A percentile compares a stretch with the other conserved stretches of the same genome.
Conservation (phyloP, 108 stramenopile species). For the Aureococcus anophagefferens region DNA sequence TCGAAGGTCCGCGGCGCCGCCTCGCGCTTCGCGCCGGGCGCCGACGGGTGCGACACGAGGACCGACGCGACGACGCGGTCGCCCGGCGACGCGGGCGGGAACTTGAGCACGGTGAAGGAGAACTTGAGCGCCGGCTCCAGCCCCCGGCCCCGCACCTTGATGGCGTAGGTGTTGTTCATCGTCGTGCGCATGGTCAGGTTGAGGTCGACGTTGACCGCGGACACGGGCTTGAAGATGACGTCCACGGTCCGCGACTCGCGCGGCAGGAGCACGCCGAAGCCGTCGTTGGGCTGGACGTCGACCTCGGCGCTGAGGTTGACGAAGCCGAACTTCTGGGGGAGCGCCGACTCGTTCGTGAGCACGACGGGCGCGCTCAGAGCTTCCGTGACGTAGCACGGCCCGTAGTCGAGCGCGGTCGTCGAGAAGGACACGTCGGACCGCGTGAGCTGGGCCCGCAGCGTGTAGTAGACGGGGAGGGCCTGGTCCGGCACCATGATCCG, state of each 20-base stretch:
- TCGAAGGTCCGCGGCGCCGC: constrained; percentile 11
- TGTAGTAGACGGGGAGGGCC: constrained; percentile 30
- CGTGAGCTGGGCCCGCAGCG: constrained; percentile 21
- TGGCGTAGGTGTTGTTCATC: constrained; percentile 15
- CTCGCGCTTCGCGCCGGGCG: too few relatives aligned
- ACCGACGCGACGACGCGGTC: constrained; percentile 8
- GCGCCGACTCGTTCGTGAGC: constrained; percentile 21
- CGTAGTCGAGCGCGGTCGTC: constrained; percentile 26
- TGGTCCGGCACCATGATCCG: constrained; percentile 37
- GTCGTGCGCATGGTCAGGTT: constrained; percentile 20
- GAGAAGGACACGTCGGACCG: constrained; percentile 1
- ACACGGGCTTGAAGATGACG: constrained; percentile 28
- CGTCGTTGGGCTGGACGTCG: constrained; percentile 36
- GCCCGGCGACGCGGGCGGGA: constrained; percentile 21
- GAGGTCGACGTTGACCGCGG: constrained; percentile 22
- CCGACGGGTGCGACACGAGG: background rate
- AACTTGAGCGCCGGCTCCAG: constrained; percentile 38
- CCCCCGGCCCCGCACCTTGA: constrained; percentile 20
- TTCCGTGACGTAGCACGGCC: constrained; percentile 35
- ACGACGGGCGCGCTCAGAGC: constrained; percentile 4
- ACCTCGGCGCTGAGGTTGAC: constrained; percentile 31
- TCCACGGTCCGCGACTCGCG: constrained; percentile 13
- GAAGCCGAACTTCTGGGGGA: constrained; percentile 47
- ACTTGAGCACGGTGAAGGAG: constrained; percentile 24
- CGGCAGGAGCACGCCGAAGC: constrained; percentile 40